Evolutionary conservation across 2,329 filamentous ascomycete species (phyloP).

Genomic region (Claviceps lovelessii): DNA sequence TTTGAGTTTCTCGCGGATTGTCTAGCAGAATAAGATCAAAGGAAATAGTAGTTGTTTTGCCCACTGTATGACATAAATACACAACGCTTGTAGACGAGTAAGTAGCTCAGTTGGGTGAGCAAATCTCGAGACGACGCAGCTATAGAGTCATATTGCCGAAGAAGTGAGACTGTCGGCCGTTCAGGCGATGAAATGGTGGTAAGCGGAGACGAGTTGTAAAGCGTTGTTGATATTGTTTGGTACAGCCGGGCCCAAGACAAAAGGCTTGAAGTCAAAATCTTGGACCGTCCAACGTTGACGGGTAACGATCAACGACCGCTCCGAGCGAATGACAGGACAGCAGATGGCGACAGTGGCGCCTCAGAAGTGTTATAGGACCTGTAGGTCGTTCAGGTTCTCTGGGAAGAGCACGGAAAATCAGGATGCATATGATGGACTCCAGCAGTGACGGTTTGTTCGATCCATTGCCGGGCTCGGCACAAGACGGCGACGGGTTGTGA

Average conservation of each 20-base stretch:
- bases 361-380: background rate
- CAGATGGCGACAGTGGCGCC: background rate
- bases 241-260: too few species aligned
- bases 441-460: background rate
- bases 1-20: background rate
- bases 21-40: background rate
- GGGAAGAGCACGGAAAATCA: background rate
- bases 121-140: too few species aligned
- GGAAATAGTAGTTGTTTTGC: background rate
- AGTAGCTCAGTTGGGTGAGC: too few species aligned
- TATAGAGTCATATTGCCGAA: too few species aligned
- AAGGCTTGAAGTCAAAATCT: too few species aligned
- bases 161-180: too few species aligned
- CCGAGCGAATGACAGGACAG: background rate
- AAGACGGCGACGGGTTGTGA: background rate
- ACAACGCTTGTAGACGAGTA: too few species aligned
- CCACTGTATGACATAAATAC: background rate
- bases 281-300: too few species aligned
- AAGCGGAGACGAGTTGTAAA: too few species aligned
- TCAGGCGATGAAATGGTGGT: too few species aligned
- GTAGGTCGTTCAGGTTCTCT: background rate
- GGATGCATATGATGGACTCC: background rate
- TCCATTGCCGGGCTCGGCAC: background rate
- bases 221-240: too few species aligned
- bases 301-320: too few species aligned